These are phyloP conservation scores for Tinospora cordifolia DNA, from an alignment of 164 flowering plant genomes.

Conservation along the genomic window DNA sequence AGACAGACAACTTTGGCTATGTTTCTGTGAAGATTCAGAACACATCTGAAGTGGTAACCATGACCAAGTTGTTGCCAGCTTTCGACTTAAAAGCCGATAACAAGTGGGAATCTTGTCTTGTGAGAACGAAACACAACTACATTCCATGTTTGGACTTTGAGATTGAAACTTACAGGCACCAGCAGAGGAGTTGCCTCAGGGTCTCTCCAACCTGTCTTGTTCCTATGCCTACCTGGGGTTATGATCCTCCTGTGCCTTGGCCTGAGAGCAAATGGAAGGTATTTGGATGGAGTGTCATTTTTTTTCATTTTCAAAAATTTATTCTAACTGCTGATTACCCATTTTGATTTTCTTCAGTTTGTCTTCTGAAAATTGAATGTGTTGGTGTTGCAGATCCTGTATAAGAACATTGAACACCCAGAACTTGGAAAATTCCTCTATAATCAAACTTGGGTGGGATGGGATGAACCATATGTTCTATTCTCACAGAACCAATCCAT, in stretches of 20 bases:
- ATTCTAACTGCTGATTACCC: neutral
- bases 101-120: slow-evolving; percentile 66
- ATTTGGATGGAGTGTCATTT: neutral
- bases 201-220: slow-evolving; percentile 69
- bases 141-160: slow-evolving; percentile 88
- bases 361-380: neutral
- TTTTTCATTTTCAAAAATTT: neutral
- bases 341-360: neutral
- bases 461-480: slow-evolving; percentile 59
- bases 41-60: slow-evolving; percentile 26
- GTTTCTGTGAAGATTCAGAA: slow-evolving; percentile 26
- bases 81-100: slow-evolving; percentile 64
- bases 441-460: slow-evolving; percentile 51
- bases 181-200: slow-evolving; percentile 80
- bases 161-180: slow-evolving; percentile 60
- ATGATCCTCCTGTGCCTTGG: slow-evolving; percentile 63
- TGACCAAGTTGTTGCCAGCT: slow-evolving; percentile 50
- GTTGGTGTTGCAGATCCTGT: slow-evolving; percentile 49
- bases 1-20: slow-evolving; percentile 64
- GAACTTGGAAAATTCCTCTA: slow-evolving; percentile 64
- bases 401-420: slow-evolving; percentile 82
- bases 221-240: slow-evolving; percentile 74
- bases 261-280: slow-evolving; percentile 85
- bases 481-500: slow-evolving; percentile 66
- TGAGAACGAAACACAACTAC: slow-evolving; percentile 77